These are phyloP conservation scores for Xylaria longipes DNA, from an alignment of 495 filamentous ascomycete genomes.

Conservation along the genomic window DNA sequence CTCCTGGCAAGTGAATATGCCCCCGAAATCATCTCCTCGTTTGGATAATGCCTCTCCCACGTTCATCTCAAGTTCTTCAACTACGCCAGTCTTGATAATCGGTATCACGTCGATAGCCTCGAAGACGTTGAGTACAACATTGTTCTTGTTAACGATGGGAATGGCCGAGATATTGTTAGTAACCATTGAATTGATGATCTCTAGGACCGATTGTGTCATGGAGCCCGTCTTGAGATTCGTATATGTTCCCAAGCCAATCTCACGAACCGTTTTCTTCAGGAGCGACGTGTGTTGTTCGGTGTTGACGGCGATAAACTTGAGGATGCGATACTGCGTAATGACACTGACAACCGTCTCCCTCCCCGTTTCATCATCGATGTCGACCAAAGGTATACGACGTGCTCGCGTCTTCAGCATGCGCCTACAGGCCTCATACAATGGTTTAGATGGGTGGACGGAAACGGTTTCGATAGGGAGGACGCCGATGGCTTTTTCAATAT, in stretches of 20 bases:
- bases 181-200: slow-evolving; percentile 94
- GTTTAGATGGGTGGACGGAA: slow-evolving; percentile 85
- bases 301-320: slow-evolving; percentile 95
- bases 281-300: slow-evolving; percentile 91
- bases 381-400: slow-evolving; percentile 91
- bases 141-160: slow-evolving; percentile 85
- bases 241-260: slow-evolving; percentile 89
- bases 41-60: slow-evolving; percentile 91
- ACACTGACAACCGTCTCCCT: slow-evolving; percentile 94
- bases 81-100: slow-evolving; percentile 89
- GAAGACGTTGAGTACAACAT: slow-evolving; percentile 91
- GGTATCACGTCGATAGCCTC: slow-evolving; percentile 98
- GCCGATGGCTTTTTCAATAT: slow-evolving; percentile 92
- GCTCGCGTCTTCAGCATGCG: slow-evolving; percentile 93
- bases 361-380: slow-evolving; percentile 92
- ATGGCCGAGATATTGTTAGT: slow-evolving; percentile 92
- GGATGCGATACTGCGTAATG: slow-evolving; percentile 95
- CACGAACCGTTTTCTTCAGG: slow-evolving; percentile 83
- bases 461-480: slow-evolving; percentile 93
- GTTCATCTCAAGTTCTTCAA: slow-evolving; percentile 85
- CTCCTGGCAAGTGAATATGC: slow-evolving; percentile 94
- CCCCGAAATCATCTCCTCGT: slow-evolving; percentile 88
- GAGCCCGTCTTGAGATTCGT: slow-evolving; percentile 76
- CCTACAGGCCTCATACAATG: slow-evolving; percentile 93
- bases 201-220: slow-evolving; percentile 94